Evolutionary conservation across 129 eudicot species (phyloP).

Genomic region (Saposhnikovia divaricata): DNA sequence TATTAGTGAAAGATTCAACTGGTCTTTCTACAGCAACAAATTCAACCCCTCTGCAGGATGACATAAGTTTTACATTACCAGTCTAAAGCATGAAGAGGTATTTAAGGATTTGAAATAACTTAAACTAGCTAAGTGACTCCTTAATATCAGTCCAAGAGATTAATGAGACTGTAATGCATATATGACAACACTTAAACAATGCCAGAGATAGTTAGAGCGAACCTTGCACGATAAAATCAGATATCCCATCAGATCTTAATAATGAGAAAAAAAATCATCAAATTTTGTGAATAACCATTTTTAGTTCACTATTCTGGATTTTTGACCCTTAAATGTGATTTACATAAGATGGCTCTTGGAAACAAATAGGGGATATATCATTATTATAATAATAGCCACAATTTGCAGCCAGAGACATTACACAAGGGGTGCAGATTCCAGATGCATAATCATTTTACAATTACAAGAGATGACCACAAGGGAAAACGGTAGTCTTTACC

Average conservation of each 20-base stretch:
- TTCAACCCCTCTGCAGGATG: constrained; percentile 57
- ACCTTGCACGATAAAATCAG: background rate
- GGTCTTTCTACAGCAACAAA: constrained; percentile 63
- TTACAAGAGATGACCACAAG: background rate
- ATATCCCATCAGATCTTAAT: background rate
- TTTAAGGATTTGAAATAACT: background rate
- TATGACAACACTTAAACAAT: background rate
- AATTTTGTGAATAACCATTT: background rate
- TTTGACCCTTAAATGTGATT: background rate
- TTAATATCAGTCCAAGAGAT: background rate
- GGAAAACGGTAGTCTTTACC: background rate
- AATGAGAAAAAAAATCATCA: background rate
- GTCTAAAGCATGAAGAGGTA: constrained; percentile 6
- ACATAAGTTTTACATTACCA: constrained; percentile 11
- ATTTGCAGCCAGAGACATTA: background rate
- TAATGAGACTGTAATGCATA: background rate
- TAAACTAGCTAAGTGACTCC: background rate
- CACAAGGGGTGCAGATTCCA: background rate
- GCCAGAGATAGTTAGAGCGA: background rate
- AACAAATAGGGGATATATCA: background rate
- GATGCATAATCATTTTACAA: background rate
- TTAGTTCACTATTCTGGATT: background rate
- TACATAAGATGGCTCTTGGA: background rate
- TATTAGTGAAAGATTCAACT: constrained; percentile 64
- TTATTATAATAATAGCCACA: background rate